These are phyloP conservation scores for Urtica urens DNA, from an alignment of 306 rosid species.

Conservation along the genomic window DNA sequence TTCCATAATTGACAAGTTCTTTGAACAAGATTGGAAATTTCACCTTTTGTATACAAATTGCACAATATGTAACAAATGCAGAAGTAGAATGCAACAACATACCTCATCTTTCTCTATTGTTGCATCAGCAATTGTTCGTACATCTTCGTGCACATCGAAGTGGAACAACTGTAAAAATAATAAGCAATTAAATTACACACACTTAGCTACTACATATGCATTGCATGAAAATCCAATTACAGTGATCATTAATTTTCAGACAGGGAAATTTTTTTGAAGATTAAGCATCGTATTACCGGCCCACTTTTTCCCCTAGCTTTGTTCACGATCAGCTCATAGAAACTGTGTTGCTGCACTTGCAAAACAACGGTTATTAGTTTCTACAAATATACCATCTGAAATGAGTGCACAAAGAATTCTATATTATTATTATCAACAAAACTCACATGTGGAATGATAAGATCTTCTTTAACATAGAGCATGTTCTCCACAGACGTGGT, in stretches of 20 bases:
- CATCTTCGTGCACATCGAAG: slow-evolving; percentile 96
- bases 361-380: slow-evolving; percentile 8
- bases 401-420: not conserved
- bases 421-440: no score
- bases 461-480: slow-evolving; percentile 95
- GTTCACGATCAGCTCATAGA: slow-evolving; percentile 82
- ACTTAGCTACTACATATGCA: slow-evolving; percentile 8
- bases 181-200: not conserved
- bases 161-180: slow-evolving; percentile 68
- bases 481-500: slow-evolving; percentile 93
- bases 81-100: slow-evolving; percentile 10
- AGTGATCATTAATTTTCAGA: not conserved
- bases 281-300: slow-evolving; percentile 37
- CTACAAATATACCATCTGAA: slow-evolving; percentile 8
- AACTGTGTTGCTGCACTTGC: slow-evolving; percentile 80
- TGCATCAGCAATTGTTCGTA: slow-evolving; percentile 91
- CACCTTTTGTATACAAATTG: not conserved
- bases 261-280: not conserved
- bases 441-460: slow-evolving; percentile 88
- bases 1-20: not conserved
- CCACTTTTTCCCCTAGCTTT: slow-evolving; percentile 98
- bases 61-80: not conserved
- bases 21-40: not conserved
- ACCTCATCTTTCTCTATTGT: slow-evolving; percentile 97
- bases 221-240: not conserved